Conservation (phyloP, 208 protist genomes). For the Leishmania turanica region DNA sequence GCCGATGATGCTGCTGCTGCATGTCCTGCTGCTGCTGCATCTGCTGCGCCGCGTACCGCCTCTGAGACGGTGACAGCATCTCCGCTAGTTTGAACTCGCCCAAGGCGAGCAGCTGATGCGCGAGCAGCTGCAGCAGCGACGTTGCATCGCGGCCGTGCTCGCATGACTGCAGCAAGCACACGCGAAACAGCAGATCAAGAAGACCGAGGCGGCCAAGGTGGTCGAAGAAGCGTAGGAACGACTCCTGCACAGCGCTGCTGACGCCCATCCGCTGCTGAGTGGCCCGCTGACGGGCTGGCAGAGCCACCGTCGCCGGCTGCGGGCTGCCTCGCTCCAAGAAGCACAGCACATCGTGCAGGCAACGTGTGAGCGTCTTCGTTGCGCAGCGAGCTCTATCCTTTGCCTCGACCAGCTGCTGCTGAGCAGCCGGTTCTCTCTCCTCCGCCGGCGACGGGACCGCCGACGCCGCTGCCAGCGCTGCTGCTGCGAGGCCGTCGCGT, state of each 20-base stretch:
- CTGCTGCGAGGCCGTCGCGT: not conserved
- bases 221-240: slow-evolving; percentile 40
- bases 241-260: slow-evolving; percentile 10
- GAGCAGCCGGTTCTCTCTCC: not conserved
- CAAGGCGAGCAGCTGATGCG: slow-evolving; percentile 45
- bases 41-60: slow-evolving; percentile 7
- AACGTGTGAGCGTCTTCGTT: slow-evolving; percentile 19
- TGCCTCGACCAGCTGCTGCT: not conserved
- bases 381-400: not conserved
- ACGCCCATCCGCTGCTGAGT: slow-evolving; percentile 9
- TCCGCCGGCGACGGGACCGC: not conserved
- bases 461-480: not conserved
- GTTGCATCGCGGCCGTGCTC: slow-evolving; percentile 60
- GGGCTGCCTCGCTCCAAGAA: slow-evolving; percentile 34
- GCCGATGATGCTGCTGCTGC: slow-evolving; percentile 6
- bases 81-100: slow-evolving; percentile 34
- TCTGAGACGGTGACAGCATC: slow-evolving; percentile 23
- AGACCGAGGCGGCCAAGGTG: slow-evolving; percentile 49
- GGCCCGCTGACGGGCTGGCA: slow-evolving; percentile 28
- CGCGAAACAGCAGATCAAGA: slow-evolving; percentile 53
- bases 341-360: slow-evolving; percentile 34
- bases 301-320: slow-evolving; percentile 11
- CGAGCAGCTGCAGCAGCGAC: slow-evolving; percentile 64
- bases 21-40: not conserved
- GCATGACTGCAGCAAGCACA: slow-evolving; percentile 48